Evolutionary conservation across 78 protist genomes (phyloP), one percentile per base, ranked within the genome.

Genomic region (Dictyostelium purpureum): DNA sequence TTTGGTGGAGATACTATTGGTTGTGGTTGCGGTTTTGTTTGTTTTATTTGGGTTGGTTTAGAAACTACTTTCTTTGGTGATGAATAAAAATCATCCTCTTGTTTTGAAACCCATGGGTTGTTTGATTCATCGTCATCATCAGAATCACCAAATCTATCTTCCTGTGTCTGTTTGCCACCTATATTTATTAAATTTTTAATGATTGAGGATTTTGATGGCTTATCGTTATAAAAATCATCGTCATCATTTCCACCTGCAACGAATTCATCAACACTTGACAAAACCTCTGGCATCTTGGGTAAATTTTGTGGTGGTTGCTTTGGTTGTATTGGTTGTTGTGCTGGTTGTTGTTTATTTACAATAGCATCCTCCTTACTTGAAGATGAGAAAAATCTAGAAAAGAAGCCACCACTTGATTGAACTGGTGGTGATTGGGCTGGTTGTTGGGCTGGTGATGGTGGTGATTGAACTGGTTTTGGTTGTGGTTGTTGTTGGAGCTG

Each of bases 201-300:
- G 51, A 73, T 47, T 33, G 92, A 59, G 4, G n/a, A 18, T 52
- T 52, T 21, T 0, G 79, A 51, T 61, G 45, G 38, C 38, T 81
- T 73, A 0, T 85, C 92, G 33, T 63, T 67, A 31, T 56, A 67
- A 26, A 56, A 85, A 57, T 38, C 57, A 47, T 61, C 71, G 24
- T 43, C 73, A 2, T 67, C 90, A 38, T 40, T 45, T 21, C 42
- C 42, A 33, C 43, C 78, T 9, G 65, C 80, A 9, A 61, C 80
- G 40, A 52, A 83, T 2, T 85, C 83, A n/a, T 73, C 92, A n/a
- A 73, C 69, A 70, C 31, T 85, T 85, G 45, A 33, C n/a, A 73
- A 26, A n/a, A 31, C 57, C 35, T 56, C 59, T 56, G 80, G 82
- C 45, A 73, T 52, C 18, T 16, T 38, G 26, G 69, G 24, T 61